Evolutionary conservation across 2,329 filamentous ascomycete genomes (phyloP), one percentile per base, ranked within the genome.

Genomic region (Beauveria rudraprayagi): DNA sequence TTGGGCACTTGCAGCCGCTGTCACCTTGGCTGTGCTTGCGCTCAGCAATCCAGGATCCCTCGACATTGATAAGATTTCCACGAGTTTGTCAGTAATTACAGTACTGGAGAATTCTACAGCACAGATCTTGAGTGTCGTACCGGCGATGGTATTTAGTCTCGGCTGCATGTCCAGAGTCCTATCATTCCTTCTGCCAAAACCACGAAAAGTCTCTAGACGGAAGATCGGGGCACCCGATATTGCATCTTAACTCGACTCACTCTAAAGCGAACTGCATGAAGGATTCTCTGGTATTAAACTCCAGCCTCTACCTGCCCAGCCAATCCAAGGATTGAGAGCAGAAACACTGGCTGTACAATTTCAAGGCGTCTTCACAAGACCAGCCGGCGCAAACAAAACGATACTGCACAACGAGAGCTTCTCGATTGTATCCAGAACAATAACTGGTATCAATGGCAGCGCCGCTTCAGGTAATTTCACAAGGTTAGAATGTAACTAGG

Each of bases 391-490:
- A 8, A 41, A 57, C 8, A 40, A 41, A 7, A 41, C 24, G 1
- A 19, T 62, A 17, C 19, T 54, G 3, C 48, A 57, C 14, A 54
- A 43, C 26, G 5, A 54, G 26, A 54, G 37, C 16, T 57, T 58
- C 14, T 53, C 48, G 1, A 22, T 43, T 54, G 10, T 24, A 22
- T 5, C 40, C 1, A 24, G 66, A 66, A 44, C 43, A 65, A 11
- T 54, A 46, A 61, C 64, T 28, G 63, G 71, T 4, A 26, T 76
- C 2, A 62, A 73, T 6, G 75, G 73, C 0, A 72, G 73, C 0
- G 71, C 76, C 0, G 74, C 72, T 0, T 72, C 67, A 26, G 74
- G 75, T 10, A 77, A 76, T 60, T 71, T 70, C 0, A 71, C 71
- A 2, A 61, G 74, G 1, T 63, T 74, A 37, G 69, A 72, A 37